Conservation (phyloP, 805 yeast genomes). For the Saccharomyces paradoxus region DNA sequence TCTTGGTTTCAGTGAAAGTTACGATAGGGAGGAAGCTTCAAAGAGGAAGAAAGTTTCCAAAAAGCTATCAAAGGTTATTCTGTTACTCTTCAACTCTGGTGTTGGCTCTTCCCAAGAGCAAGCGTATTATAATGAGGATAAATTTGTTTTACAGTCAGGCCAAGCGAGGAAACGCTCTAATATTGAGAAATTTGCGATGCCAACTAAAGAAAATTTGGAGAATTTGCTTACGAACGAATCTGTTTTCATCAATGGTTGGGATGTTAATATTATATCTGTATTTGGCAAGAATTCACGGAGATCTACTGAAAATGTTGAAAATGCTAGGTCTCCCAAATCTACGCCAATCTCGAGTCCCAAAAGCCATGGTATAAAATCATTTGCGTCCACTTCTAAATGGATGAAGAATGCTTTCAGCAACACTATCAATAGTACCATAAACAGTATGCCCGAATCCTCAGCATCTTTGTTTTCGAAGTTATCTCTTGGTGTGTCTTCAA, state of each 20-base stretch:
- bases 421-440: background rate
- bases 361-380: background rate
- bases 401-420: conserved; percentile 20
- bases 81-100: conserved; percentile 69
- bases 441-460: conserved; percentile 11
- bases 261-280: conserved; percentile 64
- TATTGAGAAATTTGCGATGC: conserved; percentile 33
- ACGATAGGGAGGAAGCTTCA: conserved; percentile 68
- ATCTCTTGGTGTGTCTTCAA: conserved; percentile 6
- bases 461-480: conserved; percentile 23
- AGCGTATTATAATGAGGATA: conserved; percentile 36
- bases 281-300: conserved; percentile 4
- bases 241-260: conserved; percentile 44
- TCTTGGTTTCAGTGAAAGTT: conserved; percentile 61
- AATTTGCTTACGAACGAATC: conserved; percentile 29
- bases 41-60: conserved; percentile 56
- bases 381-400: conserved; percentile 18
- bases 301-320: background rate
- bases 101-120: conserved; percentile 53
- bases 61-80: conserved; percentile 53
- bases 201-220: conserved; percentile 33
- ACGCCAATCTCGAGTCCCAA: conserved; percentile 1
- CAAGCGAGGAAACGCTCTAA: conserved; percentile 28
- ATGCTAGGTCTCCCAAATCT: conserved; percentile 5
- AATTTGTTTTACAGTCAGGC: conserved; percentile 18